Evolutionary conservation across 768 basidiomycete genomes (phyloP).

Genomic region (Mycena amicta): DNA sequence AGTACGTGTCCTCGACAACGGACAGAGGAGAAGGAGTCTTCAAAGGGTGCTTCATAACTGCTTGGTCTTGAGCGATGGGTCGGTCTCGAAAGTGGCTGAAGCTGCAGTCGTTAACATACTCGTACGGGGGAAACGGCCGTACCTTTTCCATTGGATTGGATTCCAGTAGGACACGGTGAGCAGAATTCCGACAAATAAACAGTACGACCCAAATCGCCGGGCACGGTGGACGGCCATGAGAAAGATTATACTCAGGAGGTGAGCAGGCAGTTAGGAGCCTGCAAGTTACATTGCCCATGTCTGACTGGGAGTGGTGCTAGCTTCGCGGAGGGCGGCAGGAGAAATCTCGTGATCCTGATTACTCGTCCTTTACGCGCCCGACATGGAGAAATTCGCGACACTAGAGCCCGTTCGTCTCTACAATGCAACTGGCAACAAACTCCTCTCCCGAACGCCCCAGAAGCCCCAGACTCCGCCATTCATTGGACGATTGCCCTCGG

Average conservation of each 20-base stretch:
- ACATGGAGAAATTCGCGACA: constrained; percentile 86
- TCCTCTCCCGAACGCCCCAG: constrained; percentile 28
- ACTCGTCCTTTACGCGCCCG: not conserved
- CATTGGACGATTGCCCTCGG: constrained; percentile 80
- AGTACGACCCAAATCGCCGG: not conserved
- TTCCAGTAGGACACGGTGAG: not conserved
- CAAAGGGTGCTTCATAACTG: not conserved
- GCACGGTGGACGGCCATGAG: not conserved
- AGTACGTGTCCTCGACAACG: not conserved
- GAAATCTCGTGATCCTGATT: no score
- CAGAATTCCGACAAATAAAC: not conserved
- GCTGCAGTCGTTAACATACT: no score
- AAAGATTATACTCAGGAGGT: not conserved
- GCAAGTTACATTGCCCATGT: no score
- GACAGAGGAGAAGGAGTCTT: not conserved
- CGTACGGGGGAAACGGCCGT: not conserved
- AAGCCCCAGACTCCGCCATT: constrained; percentile 34
- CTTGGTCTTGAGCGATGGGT: not conserved
- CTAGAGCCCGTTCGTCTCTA: constrained; percentile 75
- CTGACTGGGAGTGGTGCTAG: no score
- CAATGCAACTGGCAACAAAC: constrained; percentile 32
- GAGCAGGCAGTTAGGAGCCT: not conserved
- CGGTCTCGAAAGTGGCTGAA: not conserved
- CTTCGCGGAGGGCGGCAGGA: no score
- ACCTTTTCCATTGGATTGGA: not conserved